A percentile compares a stretch with the other conserved stretches of the same genome.
phyloP scores from a whole-genome alignment of 306 rosid species.

The Myrica gale region DNA sequence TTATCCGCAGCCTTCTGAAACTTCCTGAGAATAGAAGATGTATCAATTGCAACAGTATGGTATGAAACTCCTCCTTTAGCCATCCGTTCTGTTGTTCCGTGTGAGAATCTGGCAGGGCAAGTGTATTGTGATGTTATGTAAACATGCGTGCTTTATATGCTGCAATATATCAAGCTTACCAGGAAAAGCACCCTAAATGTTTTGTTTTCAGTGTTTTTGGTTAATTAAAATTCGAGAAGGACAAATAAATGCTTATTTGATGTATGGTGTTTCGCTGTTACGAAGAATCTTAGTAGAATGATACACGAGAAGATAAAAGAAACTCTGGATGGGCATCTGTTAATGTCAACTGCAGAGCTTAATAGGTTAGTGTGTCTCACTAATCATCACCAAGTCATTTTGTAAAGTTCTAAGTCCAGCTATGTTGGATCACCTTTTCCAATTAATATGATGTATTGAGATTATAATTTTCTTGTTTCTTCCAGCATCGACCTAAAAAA shows the following conservation, averaged over 20 bases:
- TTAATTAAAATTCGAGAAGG: neutral
- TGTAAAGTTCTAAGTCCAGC: neutral
- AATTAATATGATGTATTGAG: neutral
- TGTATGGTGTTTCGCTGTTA: neutral
- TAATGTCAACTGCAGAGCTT: neutral
- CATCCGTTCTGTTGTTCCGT: neutral
- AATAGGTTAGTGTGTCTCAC: neutral
- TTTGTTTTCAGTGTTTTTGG: no score
- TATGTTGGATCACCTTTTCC: neutral
- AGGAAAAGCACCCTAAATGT: neutral
- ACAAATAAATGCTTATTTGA: neutral
- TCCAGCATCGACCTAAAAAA: no score
- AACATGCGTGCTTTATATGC: neutral
- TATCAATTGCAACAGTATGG: conserved; percentile 86
- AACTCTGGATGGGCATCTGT: neutral
- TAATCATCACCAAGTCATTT: neutral
- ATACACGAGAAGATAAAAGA: neutral
- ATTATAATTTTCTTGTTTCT: no score
- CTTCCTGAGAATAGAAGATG: conserved; percentile 80
- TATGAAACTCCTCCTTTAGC: conserved; percentile 27
- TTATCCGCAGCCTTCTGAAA: conserved; percentile 62
- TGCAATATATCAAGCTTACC: neutral
- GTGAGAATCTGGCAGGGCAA: neutral
- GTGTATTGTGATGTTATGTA: neutral
- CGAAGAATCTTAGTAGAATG: neutral